Conservation (phyloP, 2,329 filamentous ascomycete species). For the Fusarium xylarioides region DNA sequence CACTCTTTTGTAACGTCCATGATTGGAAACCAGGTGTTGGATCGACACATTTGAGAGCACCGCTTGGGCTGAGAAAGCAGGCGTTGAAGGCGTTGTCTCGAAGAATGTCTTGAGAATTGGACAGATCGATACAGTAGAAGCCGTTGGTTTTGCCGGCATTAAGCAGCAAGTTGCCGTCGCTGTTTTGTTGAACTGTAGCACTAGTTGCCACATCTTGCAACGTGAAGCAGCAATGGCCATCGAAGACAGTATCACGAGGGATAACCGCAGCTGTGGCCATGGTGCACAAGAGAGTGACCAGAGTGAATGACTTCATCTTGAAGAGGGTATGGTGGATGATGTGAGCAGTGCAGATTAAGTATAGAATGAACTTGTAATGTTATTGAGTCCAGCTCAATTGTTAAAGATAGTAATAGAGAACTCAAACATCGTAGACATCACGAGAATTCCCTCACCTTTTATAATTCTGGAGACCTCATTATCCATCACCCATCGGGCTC, state of each 20-base stretch:
- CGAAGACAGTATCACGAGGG: conserved; percentile 33
- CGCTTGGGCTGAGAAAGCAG: conserved; percentile 44
- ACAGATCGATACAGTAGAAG: conserved; percentile 46
- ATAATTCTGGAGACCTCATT: neutral
- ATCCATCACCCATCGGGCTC: neutral
- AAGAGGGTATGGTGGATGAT: neutral
- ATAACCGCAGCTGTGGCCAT: conserved; percentile 37
- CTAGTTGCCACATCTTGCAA: conserved; percentile 40
- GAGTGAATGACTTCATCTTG: conserved; percentile 32
- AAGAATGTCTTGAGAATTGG: conserved; percentile 38
- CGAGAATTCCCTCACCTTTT: conserved; percentile 19
- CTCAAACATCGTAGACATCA: neutral
- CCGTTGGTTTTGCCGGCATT: conserved; percentile 36
- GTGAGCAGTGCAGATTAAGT: neutral
- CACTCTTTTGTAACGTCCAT: conserved; percentile 41
- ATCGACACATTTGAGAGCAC: conserved; percentile 46
- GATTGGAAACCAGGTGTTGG: conserved; percentile 43
- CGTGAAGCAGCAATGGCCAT: conserved; percentile 46
- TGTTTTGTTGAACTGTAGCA: conserved; percentile 41
- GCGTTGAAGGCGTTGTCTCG: conserved; percentile 44
- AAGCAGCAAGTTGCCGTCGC: conserved; percentile 43
- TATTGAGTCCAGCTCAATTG: conserved; percentile 21
- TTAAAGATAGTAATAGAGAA: neutral
- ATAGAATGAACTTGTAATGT: neutral
- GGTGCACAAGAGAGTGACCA: conserved; percentile 33